These are phyloP conservation scores for Excoecaria agallocha DNA, from an alignment of 345 rosid species.

Conservation along the genomic window DNA sequence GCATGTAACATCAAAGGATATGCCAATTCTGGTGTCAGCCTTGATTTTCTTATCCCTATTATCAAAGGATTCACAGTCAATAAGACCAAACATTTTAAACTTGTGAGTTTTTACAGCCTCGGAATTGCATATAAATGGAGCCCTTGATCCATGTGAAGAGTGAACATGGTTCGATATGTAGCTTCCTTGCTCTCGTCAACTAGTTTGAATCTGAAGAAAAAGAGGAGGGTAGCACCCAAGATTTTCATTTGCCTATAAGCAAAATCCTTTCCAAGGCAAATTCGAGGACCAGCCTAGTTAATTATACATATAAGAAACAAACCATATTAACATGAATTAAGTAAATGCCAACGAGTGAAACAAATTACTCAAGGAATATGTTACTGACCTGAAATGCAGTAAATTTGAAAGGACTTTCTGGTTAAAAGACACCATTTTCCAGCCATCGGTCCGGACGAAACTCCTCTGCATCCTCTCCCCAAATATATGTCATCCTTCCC, in stretches of 20 bases:
- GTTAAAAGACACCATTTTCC: constrained; percentile 26
- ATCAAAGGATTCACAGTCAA: too few species aligned
- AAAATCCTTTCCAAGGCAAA: constrained; percentile 44
- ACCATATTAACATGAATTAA: neutral
- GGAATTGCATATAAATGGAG: constrained; percentile 33
- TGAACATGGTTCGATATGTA: constrained; percentile 36
- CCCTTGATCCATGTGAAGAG: constrained; percentile 43
- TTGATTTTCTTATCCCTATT: too few species aligned
- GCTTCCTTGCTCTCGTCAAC: constrained; percentile 30
- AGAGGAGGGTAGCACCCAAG: constrained; percentile 32
- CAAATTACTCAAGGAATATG: too few species aligned
- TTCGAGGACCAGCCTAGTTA: constrained; percentile 41
- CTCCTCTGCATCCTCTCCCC: constrained; percentile 43
- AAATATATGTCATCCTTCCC: constrained; percentile 41
- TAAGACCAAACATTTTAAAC: neutral
- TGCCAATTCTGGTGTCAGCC: too few species aligned
- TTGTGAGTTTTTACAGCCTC: constrained; percentile 12
- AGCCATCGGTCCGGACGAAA: constrained; percentile 46
- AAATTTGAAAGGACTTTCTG: constrained; percentile 40
- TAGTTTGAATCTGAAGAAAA: constrained; percentile 34
- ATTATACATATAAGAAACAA: neutral
- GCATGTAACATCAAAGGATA: too few species aligned
- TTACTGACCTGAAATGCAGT: constrained; percentile 38
- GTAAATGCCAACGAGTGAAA: neutral
- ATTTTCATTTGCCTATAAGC: constrained; percentile 46